A percentile compares a stretch with the other conserved stretches of the same genome.
These are phyloP conservation scores for Hymenochaete sp. DNA, from an alignment of 1,284 basidiomycete genomes.

Conservation along the genomic window DNA sequence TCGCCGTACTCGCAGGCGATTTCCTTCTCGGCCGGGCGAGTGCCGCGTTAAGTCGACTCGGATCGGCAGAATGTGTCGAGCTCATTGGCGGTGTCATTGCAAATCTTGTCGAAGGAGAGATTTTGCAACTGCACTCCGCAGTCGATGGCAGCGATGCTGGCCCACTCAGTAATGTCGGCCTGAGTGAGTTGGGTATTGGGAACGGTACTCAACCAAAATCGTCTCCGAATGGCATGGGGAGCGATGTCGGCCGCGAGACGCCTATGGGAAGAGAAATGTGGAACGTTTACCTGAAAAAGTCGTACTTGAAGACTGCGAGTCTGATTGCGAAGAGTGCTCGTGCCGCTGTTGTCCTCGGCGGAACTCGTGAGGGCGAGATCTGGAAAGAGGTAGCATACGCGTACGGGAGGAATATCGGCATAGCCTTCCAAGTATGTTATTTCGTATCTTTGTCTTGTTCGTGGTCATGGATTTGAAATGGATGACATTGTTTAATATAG, in stretches of 20 bases:
- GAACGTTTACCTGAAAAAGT: constrained; percentile 86
- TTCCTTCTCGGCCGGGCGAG: constrained; percentile 91
- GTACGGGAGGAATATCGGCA: constrained; percentile 84
- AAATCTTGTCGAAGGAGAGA: constrained; percentile 95
- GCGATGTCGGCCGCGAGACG: background rate
- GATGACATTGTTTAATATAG: constrained; percentile 37
- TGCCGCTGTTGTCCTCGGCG: constrained; percentile 84
- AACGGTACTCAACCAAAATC: background rate
- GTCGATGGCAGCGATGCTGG: constrained; percentile 25
- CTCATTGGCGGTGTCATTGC: constrained; percentile 88
- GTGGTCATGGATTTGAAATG: too few species aligned
- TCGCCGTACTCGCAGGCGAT: constrained; percentile 90
- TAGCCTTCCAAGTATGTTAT: constrained; percentile 81
- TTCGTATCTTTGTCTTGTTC: background rate
- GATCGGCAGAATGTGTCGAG: constrained; percentile 86
- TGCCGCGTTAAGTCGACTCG: constrained; percentile 80
- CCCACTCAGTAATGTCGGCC: constrained; percentile 4
- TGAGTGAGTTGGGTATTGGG: constrained; percentile 12
- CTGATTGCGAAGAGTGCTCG: constrained; percentile 92
- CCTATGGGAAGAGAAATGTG: constrained; percentile 47
- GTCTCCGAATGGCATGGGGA: background rate
- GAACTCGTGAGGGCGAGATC: constrained; percentile 70
- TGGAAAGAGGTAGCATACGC: constrained; percentile 94
- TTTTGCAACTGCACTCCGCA: constrained; percentile 69
- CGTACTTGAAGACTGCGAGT: constrained; percentile 94